phyloP scores from a whole-genome alignment of 2,329 filamentous ascomycete genomes.

The Graphiopsis chlorocephala region DNA sequence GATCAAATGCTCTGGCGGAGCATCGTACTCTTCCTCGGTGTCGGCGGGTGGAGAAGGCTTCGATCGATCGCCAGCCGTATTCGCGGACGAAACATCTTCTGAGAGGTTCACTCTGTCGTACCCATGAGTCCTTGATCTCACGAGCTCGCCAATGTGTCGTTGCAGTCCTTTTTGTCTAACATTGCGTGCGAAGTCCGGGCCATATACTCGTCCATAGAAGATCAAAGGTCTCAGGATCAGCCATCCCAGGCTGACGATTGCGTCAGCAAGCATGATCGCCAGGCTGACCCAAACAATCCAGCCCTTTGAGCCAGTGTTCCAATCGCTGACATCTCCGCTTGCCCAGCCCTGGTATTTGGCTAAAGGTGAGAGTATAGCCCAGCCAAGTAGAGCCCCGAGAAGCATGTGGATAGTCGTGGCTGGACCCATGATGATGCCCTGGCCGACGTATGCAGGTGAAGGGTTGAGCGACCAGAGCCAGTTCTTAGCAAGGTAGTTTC shows the following conservation, averaged over 20 bases:
- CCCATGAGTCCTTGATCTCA: conserved; percentile 34
- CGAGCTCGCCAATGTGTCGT: conserved; percentile 34
- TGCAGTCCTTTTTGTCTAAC: conserved; percentile 30
- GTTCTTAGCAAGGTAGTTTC: conserved; percentile 65
- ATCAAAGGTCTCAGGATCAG: conserved; percentile 65
- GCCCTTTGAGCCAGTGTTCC: conserved; percentile 90
- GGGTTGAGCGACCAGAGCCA: conserved; percentile 98
- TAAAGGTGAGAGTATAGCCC: conserved; percentile 85
- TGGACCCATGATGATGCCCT: conserved; percentile 98
- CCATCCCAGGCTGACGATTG: conserved; percentile 81
- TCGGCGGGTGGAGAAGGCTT: background rate
- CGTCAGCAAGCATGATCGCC: conserved; percentile 94
- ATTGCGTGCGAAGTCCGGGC: conserved; percentile 32
- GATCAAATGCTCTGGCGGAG: conserved; percentile 79
- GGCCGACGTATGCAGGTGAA: conserved; percentile 93
- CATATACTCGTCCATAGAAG: conserved; percentile 42
- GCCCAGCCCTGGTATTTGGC: conserved; percentile 88
- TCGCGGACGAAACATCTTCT: conserved; percentile 13
- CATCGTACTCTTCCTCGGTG: conserved; percentile 62
- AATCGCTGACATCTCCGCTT: conserved; percentile 78
- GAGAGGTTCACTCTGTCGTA: conserved; percentile 39
- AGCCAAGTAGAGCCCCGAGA: conserved; percentile 81
- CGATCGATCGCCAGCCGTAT: conserved; percentile 18
- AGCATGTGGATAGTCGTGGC: conserved; percentile 95
- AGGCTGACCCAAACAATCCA: conserved; percentile 98